A percentile compares a stretch with the other conserved stretches of the same genome.
Conservation (phyloP, 176 grass and related monocot species). For the Oryza meridionalis region DNA sequence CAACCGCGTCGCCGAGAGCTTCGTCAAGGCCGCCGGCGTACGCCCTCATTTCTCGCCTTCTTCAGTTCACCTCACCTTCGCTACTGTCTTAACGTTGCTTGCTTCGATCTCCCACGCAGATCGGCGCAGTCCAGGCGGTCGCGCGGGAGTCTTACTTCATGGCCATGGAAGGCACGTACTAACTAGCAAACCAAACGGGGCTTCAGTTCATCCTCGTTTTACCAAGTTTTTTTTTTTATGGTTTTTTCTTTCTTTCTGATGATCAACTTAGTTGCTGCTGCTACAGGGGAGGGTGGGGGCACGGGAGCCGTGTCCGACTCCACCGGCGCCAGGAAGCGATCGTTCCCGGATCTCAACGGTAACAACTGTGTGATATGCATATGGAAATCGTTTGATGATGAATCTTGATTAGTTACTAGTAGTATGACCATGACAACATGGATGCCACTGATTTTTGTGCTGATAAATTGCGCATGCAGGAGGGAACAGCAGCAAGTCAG, state of each 20-base stretch:
- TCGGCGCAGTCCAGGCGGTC: slow-evolving; percentile 76
- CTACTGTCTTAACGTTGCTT: background rate
- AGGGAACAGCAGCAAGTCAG: slow-evolving; percentile 62
- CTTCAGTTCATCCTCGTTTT: background rate
- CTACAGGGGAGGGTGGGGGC: slow-evolving; percentile 36
- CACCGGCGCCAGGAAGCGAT: slow-evolving; percentile 42
- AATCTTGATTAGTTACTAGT: background rate
- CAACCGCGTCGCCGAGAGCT: slow-evolving; percentile 87
- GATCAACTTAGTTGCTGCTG: background rate
- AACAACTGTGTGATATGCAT: background rate
- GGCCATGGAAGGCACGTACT: slow-evolving; percentile 67
- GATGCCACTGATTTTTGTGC: background rate
- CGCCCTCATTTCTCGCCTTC: background rate
- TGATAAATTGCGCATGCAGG: slow-evolving; percentile 43
- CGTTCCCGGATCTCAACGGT: slow-evolving; percentile 52
- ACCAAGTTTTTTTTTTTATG: background rate
- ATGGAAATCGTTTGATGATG: background rate
- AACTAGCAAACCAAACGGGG: background rate
- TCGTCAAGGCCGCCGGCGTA: slow-evolving; percentile 88
- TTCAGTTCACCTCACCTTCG: background rate
- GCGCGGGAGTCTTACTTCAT: slow-evolving; percentile 76
- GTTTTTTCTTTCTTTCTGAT: too few species aligned
- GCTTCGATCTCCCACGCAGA: slow-evolving; percentile 35
- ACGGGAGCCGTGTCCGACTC: slow-evolving; percentile 40
- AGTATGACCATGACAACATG: background rate